These are phyloP conservation scores for Hypomyces rosellus DNA, from an alignment of 2,329 filamentous ascomycete genomes.

Conservation along the genomic window DNA sequence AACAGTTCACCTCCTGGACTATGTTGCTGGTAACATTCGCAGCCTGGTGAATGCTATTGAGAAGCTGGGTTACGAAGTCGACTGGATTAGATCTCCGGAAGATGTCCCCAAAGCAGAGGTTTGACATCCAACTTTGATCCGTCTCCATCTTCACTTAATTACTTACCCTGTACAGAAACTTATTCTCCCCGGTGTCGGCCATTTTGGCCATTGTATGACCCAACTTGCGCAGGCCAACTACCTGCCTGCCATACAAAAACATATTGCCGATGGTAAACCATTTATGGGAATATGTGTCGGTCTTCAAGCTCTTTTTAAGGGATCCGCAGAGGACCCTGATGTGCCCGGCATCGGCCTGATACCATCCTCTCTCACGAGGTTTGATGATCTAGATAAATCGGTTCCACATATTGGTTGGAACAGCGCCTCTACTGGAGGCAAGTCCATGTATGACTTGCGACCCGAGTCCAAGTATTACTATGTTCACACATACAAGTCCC, in stretches of 20 bases:
- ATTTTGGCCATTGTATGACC: constrained; percentile 92
- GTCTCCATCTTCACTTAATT: not conserved
- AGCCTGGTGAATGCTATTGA: constrained; percentile 97
- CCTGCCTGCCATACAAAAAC: constrained; percentile 70
- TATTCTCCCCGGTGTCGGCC: constrained; percentile 91
- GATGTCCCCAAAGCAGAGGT: constrained; percentile 84
- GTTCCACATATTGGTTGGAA: constrained; percentile 99
- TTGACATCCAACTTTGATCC: not conserved
- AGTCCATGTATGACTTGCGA: constrained; percentile 66
- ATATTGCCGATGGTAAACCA: constrained; percentile 86
- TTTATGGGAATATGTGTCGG: constrained; percentile 99
- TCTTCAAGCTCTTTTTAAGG: constrained; percentile 80
- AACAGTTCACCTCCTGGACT: constrained; percentile 73
- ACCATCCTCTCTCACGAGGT: constrained; percentile 63
- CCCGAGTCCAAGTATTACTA: constrained; percentile 96
- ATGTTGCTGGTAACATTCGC: constrained; percentile 92
- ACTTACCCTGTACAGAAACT: constrained; percentile 58
- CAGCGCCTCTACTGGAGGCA: constrained; percentile 61
- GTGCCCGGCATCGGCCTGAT: constrained; percentile 73
- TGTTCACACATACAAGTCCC: constrained; percentile 87
- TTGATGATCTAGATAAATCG: constrained; percentile 71
- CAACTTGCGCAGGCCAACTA: constrained; percentile 80
- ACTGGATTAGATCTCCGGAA: constrained; percentile 82
- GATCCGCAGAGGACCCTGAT: constrained; percentile 69
- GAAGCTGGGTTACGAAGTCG: constrained; percentile 85